Evolutionary conservation across 1,284 basidiomycete genomes (phyloP), one percentile per base, ranked within the genome.

Genomic region (Ustilago lituana): DNA sequence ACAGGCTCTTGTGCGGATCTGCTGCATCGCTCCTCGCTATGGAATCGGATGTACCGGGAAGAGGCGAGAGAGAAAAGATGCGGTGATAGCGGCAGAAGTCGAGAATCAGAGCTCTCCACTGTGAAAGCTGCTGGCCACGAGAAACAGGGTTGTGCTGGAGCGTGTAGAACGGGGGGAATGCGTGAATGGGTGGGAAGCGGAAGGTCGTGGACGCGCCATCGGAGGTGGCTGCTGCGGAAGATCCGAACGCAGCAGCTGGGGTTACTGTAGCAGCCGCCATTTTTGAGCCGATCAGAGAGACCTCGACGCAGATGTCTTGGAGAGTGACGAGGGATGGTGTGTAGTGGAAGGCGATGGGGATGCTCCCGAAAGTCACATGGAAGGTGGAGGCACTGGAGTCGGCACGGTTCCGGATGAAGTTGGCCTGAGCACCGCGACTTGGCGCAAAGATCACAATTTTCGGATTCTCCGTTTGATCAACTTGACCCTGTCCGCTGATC

Each of bases 111-210:
- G 74, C 56, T 12, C 79, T 76, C 86, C 86, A 87, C n/a, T 84
- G 80, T 5, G 71, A 57, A 1, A 84, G 73, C 66, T 87, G 86
- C 53, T 85, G 84, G 0, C 78, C 57, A 17, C 82, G 82, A 5
- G 85, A 86, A 7, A 82, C 57, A 0, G 84, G 83, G 66, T 86
- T 86, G 1, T 85, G 85, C 63, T 87, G 86, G 4, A 84, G 72
- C 71, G 86, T 86, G 79, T 85, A 87, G 82, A 87, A 86, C 0
- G 86, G 86, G 2, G 86, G 85, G 61, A 86, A 87, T n/a, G 82
- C 83, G 82, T 84, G 85, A 44, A 86, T 83, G 0, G 84, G 78
- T 0, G 86, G 86, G 44, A 79, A 84, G 24, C 72, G 72, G 68
- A 84, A 86, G 9, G 45, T 5, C 15, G 11, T 27, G 36, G 8